phyloP scores from a whole-genome alignment of 2,329 filamentous ascomycete genomes.

The Aspergillus ochraceus region DNA sequence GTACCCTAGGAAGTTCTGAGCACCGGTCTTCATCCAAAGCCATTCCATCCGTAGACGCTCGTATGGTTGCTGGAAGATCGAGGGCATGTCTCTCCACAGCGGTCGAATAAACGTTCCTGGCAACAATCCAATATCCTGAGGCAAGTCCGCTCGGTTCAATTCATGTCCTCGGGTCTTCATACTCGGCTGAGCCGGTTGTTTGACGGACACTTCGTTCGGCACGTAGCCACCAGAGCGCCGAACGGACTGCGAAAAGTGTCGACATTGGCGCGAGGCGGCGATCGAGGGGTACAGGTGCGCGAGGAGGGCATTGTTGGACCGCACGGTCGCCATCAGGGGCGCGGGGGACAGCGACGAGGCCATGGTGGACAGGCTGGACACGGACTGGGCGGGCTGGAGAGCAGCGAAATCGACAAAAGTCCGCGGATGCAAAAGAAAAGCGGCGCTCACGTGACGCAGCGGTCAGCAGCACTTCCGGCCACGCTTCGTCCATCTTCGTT shows the following conservation, averaged over 20 bases:
- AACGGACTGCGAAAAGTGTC: slow-evolving; percentile 36
- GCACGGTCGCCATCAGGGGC: slow-evolving; percentile 20
- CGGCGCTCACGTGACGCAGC: slow-evolving; percentile 10
- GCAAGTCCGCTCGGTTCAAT: slow-evolving; percentile 32
- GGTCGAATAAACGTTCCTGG: slow-evolving; percentile 44
- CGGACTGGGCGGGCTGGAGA: not conserved
- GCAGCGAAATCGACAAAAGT: not conserved
- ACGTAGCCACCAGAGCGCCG: slow-evolving; percentile 19
- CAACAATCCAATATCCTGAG: slow-evolving; percentile 48
- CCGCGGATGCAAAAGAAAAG: slow-evolving; percentile 8
- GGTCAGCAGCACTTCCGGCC: not conserved
- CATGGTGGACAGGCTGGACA: slow-evolving; percentile 23
- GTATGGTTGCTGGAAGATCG: slow-evolving; percentile 38
- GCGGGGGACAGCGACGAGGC: slow-evolving; percentile 30
- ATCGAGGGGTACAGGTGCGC: slow-evolving; percentile 12
- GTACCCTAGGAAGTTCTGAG: slow-evolving; percentile 38
- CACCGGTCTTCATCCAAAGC: slow-evolving; percentile 36
- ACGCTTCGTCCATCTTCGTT: not conserved
- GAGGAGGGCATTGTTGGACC: slow-evolving; percentile 16
- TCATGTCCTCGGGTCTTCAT: slow-evolving; percentile 37
- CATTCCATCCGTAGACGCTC: slow-evolving; percentile 41
- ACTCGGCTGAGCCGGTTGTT: slow-evolving; percentile 38
- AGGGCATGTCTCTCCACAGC: slow-evolving; percentile 41
- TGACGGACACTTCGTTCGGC: slow-evolving; percentile 25
- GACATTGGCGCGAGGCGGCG: slow-evolving; percentile 27